Evolutionary conservation across 2,329 filamentous ascomycete genomes (phyloP).

Genomic region (Xenoacremonium recifei): DNA sequence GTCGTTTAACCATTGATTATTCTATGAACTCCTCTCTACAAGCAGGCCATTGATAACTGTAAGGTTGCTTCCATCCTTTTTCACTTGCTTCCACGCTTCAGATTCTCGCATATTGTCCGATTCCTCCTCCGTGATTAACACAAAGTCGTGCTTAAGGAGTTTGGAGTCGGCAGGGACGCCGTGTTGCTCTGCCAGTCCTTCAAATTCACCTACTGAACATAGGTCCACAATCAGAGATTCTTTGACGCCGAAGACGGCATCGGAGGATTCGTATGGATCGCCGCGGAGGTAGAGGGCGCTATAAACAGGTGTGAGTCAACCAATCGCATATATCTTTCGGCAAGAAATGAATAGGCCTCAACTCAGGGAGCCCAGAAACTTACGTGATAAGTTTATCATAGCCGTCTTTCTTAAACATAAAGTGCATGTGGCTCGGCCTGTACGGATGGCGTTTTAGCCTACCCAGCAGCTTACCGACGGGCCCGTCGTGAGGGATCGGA

Average conservation of each 20-base stretch:
- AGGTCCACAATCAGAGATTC: slow-evolving; percentile 69
- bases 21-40: too few species aligned
- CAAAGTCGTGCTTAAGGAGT: slow-evolving; percentile 72
- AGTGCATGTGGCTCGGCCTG: slow-evolving; percentile 78
- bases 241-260: slow-evolving; percentile 86
- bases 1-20: too few species aligned
- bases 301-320: slow-evolving; percentile 31
- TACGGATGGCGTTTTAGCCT: slow-evolving; percentile 68
- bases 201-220: slow-evolving; percentile 49
- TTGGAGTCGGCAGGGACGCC: slow-evolving; percentile 61
- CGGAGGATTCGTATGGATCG: slow-evolving; percentile 80
- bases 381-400: slow-evolving; percentile 13
- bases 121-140: slow-evolving; percentile 42
- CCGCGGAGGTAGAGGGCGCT: slow-evolving; percentile 73
- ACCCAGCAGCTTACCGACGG: slow-evolving; percentile 70
- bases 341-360: too few species aligned
- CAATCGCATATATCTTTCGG: too few species aligned
- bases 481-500: slow-evolving; percentile 80
- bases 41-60: too few species aligned
- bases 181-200: slow-evolving; percentile 58
- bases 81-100: too few species aligned
- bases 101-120: not conserved
- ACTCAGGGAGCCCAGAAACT: too few species aligned
- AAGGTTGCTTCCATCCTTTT: too few species aligned
- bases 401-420: slow-evolving; percentile 67